Percentiles rank a stretch among this genome's conserved stretches.
Conservation (phyloP, 2,329 filamentous ascomycete genomes). For the Microcyclospora pomicola region DNA sequence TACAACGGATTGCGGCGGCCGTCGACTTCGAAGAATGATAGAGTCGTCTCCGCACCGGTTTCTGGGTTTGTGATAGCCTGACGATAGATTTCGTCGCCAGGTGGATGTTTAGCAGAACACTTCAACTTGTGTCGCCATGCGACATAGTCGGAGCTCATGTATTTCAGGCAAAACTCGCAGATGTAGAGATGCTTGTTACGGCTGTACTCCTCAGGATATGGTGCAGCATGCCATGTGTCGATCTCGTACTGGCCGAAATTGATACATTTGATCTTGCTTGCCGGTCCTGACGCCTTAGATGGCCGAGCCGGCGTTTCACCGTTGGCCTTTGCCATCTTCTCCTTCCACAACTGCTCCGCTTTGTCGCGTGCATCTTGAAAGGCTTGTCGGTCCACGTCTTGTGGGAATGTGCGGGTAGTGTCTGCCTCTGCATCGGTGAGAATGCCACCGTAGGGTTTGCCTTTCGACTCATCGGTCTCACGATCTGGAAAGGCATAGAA, state of each 20-base stretch:
- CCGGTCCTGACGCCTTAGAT: constrained; percentile 62
- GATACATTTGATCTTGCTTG: constrained; percentile 96
- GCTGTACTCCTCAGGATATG: constrained; percentile 96
- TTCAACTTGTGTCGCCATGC: constrained; percentile 94
- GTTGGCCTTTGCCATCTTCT: constrained; percentile 49
- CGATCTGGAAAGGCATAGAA: constrained; percentile 84
- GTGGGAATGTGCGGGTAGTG: constrained; percentile 75
- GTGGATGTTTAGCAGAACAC: constrained; percentile 90
- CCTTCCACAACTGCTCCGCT: constrained; percentile 84
- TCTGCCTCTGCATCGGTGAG: constrained; percentile 80
- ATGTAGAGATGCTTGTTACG: constrained; percentile 95
- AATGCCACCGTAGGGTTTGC: constrained; percentile 91
- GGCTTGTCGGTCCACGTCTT: constrained; percentile 62
- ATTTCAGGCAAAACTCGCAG: constrained; percentile 97
- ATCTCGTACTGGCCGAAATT: constrained; percentile 97
- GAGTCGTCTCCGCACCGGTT: constrained; percentile 19
- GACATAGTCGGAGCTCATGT: constrained; percentile 98
- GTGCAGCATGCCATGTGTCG: constrained; percentile 97
- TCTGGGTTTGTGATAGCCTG: constrained; percentile 53
- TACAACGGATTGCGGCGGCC: constrained; percentile 96
- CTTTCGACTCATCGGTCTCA: constrained; percentile 76
- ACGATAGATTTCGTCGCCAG: constrained; percentile 94
- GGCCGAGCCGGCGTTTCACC: constrained; percentile 40
- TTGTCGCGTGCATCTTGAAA: constrained; percentile 85
- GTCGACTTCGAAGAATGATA: constrained; percentile 92